These are phyloP conservation scores for Sonneratia caseolaris DNA, from an alignment of 345 rosid genomes.

Conservation along the genomic window DNA sequence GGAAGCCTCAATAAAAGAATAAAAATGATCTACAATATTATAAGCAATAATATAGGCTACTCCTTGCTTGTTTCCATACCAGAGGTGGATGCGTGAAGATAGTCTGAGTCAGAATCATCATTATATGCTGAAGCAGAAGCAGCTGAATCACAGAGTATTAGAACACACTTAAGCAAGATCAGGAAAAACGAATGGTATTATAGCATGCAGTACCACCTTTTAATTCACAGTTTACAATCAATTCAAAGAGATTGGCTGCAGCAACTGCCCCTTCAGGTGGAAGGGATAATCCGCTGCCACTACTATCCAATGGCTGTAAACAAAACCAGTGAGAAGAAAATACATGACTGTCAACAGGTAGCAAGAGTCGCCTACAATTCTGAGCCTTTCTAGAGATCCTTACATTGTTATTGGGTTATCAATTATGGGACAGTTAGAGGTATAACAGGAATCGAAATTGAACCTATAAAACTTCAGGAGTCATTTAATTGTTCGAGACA, in stretches of 20 bases:
- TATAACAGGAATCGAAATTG: background rate
- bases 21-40: background rate
- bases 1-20: background rate
- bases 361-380: background rate
- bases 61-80: conserved; percentile 30
- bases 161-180: conserved; percentile 3
- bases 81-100: conserved; percentile 75
- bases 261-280: conserved; percentile 84
- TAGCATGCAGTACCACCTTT: conserved; percentile 35
- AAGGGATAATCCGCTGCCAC: conserved; percentile 43
- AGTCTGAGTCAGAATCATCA: conserved; percentile 52
- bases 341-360: conserved; percentile 3
- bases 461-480: background rate
- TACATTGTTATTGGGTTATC: background rate
- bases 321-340: background rate
- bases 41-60: background rate
- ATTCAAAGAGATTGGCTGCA: conserved; percentile 66
- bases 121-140: conserved; percentile 33
- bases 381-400: background rate
- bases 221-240: conserved; percentile 76
- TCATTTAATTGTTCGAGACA: background rate
- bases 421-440: background rate
- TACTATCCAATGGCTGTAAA: conserved; percentile 52
- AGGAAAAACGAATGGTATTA: background rate
- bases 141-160: conserved; percentile 7